Base-by-base conservation (phyloP, 2,329 filamentous ascomycete species). In the Aureobasidium vineae region DNA sequence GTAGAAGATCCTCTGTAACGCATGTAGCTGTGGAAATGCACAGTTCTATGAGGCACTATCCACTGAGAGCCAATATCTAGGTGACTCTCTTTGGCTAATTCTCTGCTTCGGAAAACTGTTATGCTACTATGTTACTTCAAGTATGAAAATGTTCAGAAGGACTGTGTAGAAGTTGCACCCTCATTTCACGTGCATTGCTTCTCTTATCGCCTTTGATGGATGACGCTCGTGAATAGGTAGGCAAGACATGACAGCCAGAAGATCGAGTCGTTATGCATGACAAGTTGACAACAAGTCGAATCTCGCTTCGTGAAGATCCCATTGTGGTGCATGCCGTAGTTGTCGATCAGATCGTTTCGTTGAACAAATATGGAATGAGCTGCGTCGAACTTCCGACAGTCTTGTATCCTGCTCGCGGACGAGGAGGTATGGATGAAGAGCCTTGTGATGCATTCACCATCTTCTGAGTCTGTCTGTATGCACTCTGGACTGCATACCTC, bases 251-350 rank as follows among this genome's bases (percentile, higher is more conserved):
- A 10, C 16, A 28, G 15, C 11, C 31, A 38, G 6, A n/a, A 15
- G 2, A 15, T 1, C 50, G 50, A 56, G 13, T 41, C 36, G 53
- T 23, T 28, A 28, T 56, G 23, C 53, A 56, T 56, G 50, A 33
- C 49, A 28, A 50, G 28, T 7, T n/a, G 43, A 31, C 47, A 19
- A 21, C 50, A 13, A 54, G 11, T 41, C 53, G 15, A 56, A 41
- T 41, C 53, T 56, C 53, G 53, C 53, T 56, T 56, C 23, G 21
- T 23, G 53, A 41, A 56, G 21, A 56, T 56, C 53, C 3, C 36
- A 41, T 56, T 7, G 19, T 56, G 53, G 53, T 28, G 53, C 53
- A 56, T 56, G n/a, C 36, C 36, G 19, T 41, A 56, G 53, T n/a
- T 15, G 53, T 41, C 53, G 33, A 56, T 56, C 53, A 56, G 15